Evolutionary conservation across 2,329 filamentous ascomycete species (phyloP), one percentile per base, ranked within the genome.

Genomic region (Pseudogymnoascus sp.): DNA sequence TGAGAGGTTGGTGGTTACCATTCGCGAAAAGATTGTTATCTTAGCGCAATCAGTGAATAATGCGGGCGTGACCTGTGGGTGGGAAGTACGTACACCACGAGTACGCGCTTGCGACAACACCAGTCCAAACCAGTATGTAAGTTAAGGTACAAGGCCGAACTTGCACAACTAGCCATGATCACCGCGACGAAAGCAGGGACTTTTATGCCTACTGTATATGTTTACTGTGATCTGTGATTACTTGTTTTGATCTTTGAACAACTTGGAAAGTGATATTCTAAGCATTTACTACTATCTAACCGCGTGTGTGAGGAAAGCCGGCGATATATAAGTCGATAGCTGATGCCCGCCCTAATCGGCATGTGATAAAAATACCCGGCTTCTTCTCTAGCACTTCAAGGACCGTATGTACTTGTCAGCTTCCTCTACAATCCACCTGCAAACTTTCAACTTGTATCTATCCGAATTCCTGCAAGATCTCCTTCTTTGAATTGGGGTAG

Each of bases 11-110:
- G 59, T 40, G 59, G 59, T 28, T 25, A 14, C 25, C 12, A 25
- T 38, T 60, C 36, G 59, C 36, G 38, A 60, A 60, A 60, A 42
- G 50, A 56, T 56, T 56, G 59, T 60, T 60, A 60, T 60, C 59
- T 60, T 60, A 60, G 59, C 59, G 59, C 59, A 40, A 60, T 60
- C 59, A 31, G 59, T 31, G 34, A 60, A 56, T 31, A 56, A 56
- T 56, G 50, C 50, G 50, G 50, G 50, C 50, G 50, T 56, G 50
- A 36, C 50, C 28, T 56, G 28, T 21, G 16, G 50, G 28, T 36
- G 50, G 50, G 6, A 56, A n/a, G 50, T 36, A 56, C 50, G 50
- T 56, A 36, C 50, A 18, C 28, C 10, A 18, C n/a, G 0, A 18
- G 46, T 18, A 31, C 50, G 50, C 28, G 18, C 50, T 56, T 56